These are phyloP conservation scores for Serendipita vermifera DNA, from an alignment of 768 basidiomycete genomes.

Conservation along the genomic window DNA sequence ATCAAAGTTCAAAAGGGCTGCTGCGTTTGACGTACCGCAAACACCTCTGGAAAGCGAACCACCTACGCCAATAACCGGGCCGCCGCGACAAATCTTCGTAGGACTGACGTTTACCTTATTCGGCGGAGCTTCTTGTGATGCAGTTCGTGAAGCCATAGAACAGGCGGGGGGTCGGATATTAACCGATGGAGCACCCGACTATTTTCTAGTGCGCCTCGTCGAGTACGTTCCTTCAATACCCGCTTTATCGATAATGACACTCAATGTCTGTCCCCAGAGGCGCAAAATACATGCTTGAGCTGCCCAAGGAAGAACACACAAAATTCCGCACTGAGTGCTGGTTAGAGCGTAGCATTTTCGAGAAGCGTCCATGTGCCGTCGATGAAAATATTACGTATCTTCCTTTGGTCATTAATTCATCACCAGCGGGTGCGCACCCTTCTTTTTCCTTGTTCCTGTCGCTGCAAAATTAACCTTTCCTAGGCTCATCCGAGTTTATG, in stretches of 20 bases:
- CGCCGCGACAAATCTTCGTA: too few relatives aligned
- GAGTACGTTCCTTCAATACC: conserved; percentile 7
- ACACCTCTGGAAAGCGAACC: too few relatives aligned
- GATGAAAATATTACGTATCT: conserved; percentile 58
- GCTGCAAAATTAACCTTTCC: conserved; percentile 6
- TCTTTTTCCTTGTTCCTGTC: neutral
- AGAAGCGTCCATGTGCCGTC: conserved; percentile 53
- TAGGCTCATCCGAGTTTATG: conserved; percentile 43
- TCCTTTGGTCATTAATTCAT: conserved; percentile 45
- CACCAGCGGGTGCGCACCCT: neutral
- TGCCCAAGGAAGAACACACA: neutral
- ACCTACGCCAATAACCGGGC: too few relatives aligned
- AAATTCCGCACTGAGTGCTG: conserved; percentile 73
- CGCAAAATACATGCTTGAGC: neutral
- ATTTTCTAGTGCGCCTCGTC: neutral
- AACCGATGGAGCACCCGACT: neutral
- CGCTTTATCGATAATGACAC: neutral
- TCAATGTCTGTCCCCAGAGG: neutral
- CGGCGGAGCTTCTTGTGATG: conserved; percentile 3
- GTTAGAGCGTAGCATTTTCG: conserved; percentile 75
- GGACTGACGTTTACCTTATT: conserved; percentile 8
- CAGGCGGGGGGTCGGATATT: neutral
- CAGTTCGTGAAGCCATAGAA: conserved; percentile 1
- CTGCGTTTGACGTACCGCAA: too few relatives aligned
- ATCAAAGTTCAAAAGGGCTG: too few relatives aligned